phyloP scores from a whole-genome alignment of 2,329 filamentous ascomycete genomes.

The Fusarium algeriense region DNA sequence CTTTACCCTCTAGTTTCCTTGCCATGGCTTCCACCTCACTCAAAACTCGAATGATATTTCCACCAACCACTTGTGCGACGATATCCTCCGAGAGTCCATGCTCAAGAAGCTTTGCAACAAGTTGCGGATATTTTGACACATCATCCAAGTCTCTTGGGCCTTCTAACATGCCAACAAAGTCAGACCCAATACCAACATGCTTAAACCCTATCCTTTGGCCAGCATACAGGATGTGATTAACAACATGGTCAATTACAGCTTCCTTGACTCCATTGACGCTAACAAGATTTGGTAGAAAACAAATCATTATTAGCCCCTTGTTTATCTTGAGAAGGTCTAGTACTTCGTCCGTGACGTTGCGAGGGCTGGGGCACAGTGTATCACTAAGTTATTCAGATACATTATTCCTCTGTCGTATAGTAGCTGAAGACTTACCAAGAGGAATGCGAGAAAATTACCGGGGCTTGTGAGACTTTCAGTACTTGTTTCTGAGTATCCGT shows the following conservation, averaged over 20 bases:
- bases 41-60: not conserved
- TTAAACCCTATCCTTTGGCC: not conserved
- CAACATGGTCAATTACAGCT: not conserved
- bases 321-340: not conserved
- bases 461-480: not conserved
- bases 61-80: not conserved
- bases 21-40: not conserved
- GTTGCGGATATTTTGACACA: not conserved
- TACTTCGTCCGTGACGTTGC: not conserved
- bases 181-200: not conserved
- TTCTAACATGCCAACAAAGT: not conserved
- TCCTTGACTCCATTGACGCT: not conserved
- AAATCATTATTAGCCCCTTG: not conserved
- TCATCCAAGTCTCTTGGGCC: not conserved
- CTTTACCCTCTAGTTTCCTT: not conserved
- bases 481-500: not conserved
- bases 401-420: accelerated
- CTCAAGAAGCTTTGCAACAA: not conserved
- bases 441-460: not conserved
- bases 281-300: not conserved
- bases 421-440: not conserved
- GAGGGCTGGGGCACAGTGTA: not conserved
- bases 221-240: not conserved
- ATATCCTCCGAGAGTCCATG: not conserved
- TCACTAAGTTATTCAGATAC: not conserved